Conservation (phyloP, 352 stramenopile species). For the Phytophthora pistaciae region DNA sequence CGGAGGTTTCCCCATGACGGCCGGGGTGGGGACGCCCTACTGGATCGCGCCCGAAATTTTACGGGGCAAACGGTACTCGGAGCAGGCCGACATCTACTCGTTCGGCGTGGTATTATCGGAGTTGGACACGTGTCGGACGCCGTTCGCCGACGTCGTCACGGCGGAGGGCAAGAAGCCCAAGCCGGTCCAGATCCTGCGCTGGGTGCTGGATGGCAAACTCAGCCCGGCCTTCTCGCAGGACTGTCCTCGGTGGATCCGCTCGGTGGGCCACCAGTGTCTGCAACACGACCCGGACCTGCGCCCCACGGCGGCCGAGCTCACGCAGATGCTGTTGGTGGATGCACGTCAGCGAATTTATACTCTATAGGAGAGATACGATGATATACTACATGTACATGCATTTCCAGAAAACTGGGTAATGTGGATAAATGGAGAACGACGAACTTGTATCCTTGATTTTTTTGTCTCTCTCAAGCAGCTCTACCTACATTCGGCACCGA, state of each 20-base stretch:
- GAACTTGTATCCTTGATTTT: no score
- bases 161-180: slow-evolving; percentile 33
- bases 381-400: no score
- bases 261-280: slow-evolving; percentile 14
- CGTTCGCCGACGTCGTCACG: slow-evolving; percentile 32
- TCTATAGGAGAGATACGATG: slow-evolving; percentile 2
- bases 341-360: slow-evolving; percentile 21
- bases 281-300: slow-evolving; percentile 20
- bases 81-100: slow-evolving; percentile 76
- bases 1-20: slow-evolving; percentile 37
- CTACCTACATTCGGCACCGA: slow-evolving; percentile 37
- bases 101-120: slow-evolving; percentile 65
- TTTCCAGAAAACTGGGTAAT: no score
- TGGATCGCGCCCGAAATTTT: slow-evolving; percentile 59
- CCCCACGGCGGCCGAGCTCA: slow-evolving; percentile 20
- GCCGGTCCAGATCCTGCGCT: slow-evolving; percentile 51
- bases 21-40: slow-evolving; percentile 38
- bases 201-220: slow-evolving; percentile 48
- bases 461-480: no score
- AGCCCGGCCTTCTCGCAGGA: slow-evolving; percentile 46
- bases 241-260: slow-evolving; percentile 49
- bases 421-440: no score
- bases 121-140: slow-evolving; percentile 43
- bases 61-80: slow-evolving; percentile 45
- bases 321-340: slow-evolving; percentile 18